Evolutionary conservation across 768 basidiomycete genomes (phyloP).

Genomic region (Suillus luteus): DNA sequence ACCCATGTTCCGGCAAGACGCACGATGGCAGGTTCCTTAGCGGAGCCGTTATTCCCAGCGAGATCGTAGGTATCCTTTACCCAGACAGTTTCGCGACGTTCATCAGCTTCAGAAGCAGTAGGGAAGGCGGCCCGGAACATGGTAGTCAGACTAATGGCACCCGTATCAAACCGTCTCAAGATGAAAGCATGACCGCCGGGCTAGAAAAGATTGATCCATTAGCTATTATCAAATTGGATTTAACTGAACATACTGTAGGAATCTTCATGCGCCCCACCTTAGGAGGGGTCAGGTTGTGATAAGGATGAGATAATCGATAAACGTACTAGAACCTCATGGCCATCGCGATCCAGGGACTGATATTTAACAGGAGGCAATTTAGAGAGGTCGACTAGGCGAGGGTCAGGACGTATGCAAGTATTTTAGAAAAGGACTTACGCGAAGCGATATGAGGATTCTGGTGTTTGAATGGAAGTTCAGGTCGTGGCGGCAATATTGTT

Average conservation of each 20-base stretch:
- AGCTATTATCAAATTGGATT: conserved; percentile 12
- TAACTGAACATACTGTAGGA: conserved; percentile 64
- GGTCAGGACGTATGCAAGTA: not conserved
- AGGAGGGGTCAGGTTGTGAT: conserved; percentile 18
- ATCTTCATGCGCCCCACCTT: conserved; percentile 91
- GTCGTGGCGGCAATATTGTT: conserved; percentile 42
- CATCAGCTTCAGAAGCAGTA: conserved; percentile 70
- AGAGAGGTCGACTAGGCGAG: conserved; percentile 37
- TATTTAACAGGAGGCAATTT: conserved; percentile 82
- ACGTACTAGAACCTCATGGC: conserved; percentile 77
- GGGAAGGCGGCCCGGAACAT: conserved; percentile 98
- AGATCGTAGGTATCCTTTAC: conserved; percentile 79
- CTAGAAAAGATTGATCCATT: conserved; percentile 39
- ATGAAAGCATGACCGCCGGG: conserved; percentile 88
- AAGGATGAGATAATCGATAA: conserved; percentile 21
- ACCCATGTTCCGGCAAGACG: conserved; percentile 93
- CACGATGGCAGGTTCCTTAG: conserved; percentile 57
- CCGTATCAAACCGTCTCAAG: conserved; percentile 90
- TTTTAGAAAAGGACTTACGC: conserved; percentile 34
- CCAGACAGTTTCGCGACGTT: conserved; percentile 81
- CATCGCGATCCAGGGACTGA: conserved; percentile 87
- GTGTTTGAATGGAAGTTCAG: conserved; percentile 51
- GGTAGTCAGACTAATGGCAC: conserved; percentile 88
- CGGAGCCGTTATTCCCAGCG: conserved; percentile 73
- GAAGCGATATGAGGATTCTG: conserved; percentile 53